These are phyloP conservation scores for Pichia cabralensis DNA, from an alignment of 805 yeast genomes.

Conservation along the genomic window DNA sequence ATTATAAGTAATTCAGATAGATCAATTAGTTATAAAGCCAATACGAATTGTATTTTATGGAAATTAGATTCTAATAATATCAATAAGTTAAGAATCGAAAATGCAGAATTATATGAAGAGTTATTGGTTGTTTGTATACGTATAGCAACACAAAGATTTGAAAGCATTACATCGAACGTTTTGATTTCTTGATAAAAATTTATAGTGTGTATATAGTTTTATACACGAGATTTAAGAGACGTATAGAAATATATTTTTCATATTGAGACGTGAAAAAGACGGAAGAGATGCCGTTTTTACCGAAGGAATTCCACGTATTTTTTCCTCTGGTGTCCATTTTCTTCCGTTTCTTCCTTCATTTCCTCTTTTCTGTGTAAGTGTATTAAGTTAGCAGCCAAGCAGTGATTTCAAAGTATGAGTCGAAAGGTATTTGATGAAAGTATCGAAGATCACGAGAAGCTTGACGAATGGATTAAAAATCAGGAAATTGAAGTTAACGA, in stretches of 20 bases:
- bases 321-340: too few species aligned
- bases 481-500: slow-evolving; percentile 8
- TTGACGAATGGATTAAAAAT: slow-evolving; percentile 9
- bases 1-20: slow-evolving; percentile 29
- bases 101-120: slow-evolving; percentile 52
- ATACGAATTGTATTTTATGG: slow-evolving; percentile 57
- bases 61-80: slow-evolving; percentile 40
- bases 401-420: too few species aligned
- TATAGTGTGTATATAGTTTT: not conserved
- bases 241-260: too few species aligned
- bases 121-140: slow-evolving; percentile 50
- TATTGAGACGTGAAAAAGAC: too few species aligned
- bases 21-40: slow-evolving; percentile 31
- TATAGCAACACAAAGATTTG: slow-evolving; percentile 61
- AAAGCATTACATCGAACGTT: slow-evolving; percentile 66
- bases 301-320: too few species aligned
- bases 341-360: too few species aligned
- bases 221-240: too few species aligned
- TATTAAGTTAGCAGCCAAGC: too few species aligned
- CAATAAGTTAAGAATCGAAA: slow-evolving; percentile 35
- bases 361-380: too few species aligned
- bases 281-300: too few species aligned
- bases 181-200: slow-evolving; percentile 30
- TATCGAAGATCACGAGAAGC: not conserved
- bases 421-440: slow-evolving; percentile 4